A percentile compares a stretch with the other conserved stretches of the same genome.
These are phyloP conservation scores for Udeniomyces megalosporus DNA, from an alignment of 768 basidiomycete genomes.

Conservation along the genomic window DNA sequence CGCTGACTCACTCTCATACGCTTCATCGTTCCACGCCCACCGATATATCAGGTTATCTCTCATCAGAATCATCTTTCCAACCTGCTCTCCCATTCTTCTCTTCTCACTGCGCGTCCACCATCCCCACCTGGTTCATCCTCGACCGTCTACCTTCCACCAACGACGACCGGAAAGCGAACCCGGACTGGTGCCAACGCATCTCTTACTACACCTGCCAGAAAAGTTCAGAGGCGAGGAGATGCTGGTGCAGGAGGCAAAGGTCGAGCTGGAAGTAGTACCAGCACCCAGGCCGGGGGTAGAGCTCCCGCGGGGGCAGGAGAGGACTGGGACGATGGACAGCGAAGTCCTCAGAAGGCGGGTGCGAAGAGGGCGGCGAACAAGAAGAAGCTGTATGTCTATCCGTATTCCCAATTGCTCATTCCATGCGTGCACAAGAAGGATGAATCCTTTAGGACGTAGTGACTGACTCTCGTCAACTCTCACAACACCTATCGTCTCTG, in stretches of 20 bases:
- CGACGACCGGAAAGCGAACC: slow-evolving; percentile 6
- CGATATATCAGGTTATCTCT: slow-evolving; percentile 23
- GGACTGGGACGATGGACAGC: background rate
- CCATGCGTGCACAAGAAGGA: no score
- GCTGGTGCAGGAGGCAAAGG: slow-evolving; percentile 4
- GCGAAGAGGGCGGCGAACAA: background rate
- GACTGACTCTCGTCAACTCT: no score
- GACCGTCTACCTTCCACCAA: slow-evolving; percentile 18
- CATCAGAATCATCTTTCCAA: slow-evolving; percentile 29
- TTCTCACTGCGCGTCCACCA: slow-evolving; percentile 21
- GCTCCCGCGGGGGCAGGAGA: no score
- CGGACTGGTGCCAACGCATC: slow-evolving; percentile 18
- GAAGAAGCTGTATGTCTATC: background rate
- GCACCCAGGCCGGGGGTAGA: background rate
- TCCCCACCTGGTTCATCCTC: slow-evolving; percentile 18
- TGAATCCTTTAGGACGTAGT: no score
- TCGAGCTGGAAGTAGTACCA: background rate
- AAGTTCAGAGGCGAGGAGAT: background rate
- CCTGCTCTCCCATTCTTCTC: slow-evolving; percentile 26
- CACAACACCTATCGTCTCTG: background rate
- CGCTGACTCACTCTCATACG: background rate
- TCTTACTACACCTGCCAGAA: background rate
- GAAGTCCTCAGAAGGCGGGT: slow-evolving; percentile 2
- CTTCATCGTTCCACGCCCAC: background rate
- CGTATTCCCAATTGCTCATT: background rate